These are phyloP conservation scores for Aspergillus tanneri DNA, from an alignment of 2,329 filamentous ascomycete species.

Conservation along the genomic window DNA sequence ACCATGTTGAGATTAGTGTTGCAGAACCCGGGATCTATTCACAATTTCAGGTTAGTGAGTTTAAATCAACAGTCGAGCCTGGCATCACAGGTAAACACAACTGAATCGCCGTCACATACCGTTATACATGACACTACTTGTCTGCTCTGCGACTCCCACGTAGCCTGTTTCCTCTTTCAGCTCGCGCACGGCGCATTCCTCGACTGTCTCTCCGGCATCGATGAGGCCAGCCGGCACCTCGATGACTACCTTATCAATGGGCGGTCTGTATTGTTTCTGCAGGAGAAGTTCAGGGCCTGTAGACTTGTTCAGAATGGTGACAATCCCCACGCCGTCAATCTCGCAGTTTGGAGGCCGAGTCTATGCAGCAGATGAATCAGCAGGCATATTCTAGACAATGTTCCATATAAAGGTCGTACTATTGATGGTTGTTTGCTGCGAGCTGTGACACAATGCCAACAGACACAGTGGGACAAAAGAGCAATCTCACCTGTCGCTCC, in stretches of 20 bases:
- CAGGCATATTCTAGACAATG: background rate
- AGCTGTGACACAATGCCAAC: background rate
- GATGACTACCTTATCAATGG: conserved; percentile 58
- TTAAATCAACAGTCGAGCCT: background rate
- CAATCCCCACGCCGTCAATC: conserved; percentile 59
- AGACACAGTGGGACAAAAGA: background rate
- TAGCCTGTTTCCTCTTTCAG: conserved; percentile 64
- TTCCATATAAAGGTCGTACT: background rate
- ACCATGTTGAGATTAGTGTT: conserved; percentile 57
- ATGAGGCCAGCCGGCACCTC: conserved; percentile 62
- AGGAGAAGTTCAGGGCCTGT: conserved; percentile 53
- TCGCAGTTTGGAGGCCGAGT: conserved; percentile 53
- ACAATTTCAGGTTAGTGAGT: background rate
- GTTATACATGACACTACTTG: conserved; percentile 47
- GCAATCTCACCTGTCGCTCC: conserved; percentile 40
- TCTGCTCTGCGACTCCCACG: conserved; percentile 49
- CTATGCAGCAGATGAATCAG: conserved; percentile 19
- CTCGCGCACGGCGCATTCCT: conserved; percentile 58
- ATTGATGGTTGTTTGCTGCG: conserved; percentile 3
- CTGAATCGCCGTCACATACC: too few species aligned
- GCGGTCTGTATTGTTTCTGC: conserved; percentile 61
- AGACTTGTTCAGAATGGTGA: conserved; percentile 57
- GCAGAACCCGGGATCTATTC: conserved; percentile 49
- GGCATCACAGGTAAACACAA: too few species aligned
- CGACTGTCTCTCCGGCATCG: conserved; percentile 57